Evolutionary conservation across 345 rosid genomes (phyloP).

Genomic region (Geranium rotundifolium): DNA sequence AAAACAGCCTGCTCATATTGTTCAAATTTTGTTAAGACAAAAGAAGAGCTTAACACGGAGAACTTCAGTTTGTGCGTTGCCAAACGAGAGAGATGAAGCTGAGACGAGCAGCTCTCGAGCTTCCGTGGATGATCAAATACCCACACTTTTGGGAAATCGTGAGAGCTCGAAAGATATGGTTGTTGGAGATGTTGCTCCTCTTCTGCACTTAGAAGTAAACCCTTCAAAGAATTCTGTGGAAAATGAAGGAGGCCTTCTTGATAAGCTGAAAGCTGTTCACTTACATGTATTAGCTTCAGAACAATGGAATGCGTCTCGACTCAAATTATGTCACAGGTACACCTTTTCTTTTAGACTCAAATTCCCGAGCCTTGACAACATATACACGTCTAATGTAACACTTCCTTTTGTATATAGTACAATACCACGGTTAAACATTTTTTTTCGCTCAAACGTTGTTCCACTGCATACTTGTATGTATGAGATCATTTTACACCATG

Average conservation of each 20-base stretch:
- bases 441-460: too few relatives aligned
- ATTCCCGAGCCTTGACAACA: too few relatives aligned
- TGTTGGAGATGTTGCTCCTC: constrained; percentile 16
- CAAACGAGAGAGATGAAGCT: constrained; percentile 18
- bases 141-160: background rate
- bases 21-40: constrained; percentile 10
- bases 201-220: constrained; percentile 11
- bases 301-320: constrained; percentile 49
- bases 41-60: constrained; percentile 10
- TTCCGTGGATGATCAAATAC: constrained; percentile 13
- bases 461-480: too few relatives aligned
- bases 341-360: background rate
- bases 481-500: too few relatives aligned
- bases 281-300: constrained; percentile 58
- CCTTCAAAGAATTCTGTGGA: constrained; percentile 14
- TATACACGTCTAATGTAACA: too few relatives aligned
- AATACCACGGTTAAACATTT: too few relatives aligned
- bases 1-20: constrained; percentile 7
- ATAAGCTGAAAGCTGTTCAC: constrained; percentile 40
- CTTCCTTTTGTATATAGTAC: too few relatives aligned
- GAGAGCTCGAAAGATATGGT: constrained; percentile 15
- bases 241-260: constrained; percentile 24
- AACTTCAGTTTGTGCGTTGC: constrained; percentile 10
- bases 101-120: constrained; percentile 14
- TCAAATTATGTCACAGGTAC: constrained; percentile 46